Percentiles rank a stretch among this genome's conserved stretches.
These are phyloP conservation scores for Phoma sp. DNA, from an alignment of 2,329 filamentous ascomycete species.

Conservation along the genomic window DNA sequence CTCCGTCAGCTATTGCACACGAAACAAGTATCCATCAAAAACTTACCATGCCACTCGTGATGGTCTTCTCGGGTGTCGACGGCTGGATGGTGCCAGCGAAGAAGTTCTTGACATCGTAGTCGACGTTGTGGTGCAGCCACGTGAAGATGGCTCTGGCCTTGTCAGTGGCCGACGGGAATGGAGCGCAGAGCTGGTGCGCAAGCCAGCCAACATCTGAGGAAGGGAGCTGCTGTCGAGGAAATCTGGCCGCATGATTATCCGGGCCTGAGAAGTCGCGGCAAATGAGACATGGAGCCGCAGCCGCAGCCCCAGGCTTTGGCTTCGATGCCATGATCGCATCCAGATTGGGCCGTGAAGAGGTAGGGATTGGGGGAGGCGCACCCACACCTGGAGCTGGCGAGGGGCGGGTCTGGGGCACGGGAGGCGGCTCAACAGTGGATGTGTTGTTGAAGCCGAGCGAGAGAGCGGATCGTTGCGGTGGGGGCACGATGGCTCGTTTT, in stretches of 20 bases:
- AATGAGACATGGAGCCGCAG: conserved; percentile 65
- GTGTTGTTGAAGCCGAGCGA: conserved; percentile 56
- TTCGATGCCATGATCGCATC: conserved; percentile 59
- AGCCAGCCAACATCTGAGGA: conserved; percentile 73
- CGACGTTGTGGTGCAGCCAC: conserved; percentile 94
- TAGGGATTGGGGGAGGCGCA: conserved; percentile 60
- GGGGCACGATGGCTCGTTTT: conserved; percentile 33
- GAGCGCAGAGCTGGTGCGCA: conserved; percentile 76
- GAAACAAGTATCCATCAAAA: too few species aligned
- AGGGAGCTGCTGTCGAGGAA: conserved; percentile 75
- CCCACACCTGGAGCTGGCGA: conserved; percentile 18
- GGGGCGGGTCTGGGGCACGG: conserved; percentile 38
- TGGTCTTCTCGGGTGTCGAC: conserved; percentile 73
- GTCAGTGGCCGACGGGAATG: conserved; percentile 83
- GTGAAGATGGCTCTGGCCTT: conserved; percentile 93
- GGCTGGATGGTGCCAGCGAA: conserved; percentile 72
- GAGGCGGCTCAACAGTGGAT: conserved; percentile 37
- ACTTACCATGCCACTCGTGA: conserved; percentile 68
- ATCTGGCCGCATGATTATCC: conserved; percentile 78
- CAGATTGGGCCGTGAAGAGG: conserved; percentile 64
- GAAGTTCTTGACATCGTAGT: conserved; percentile 81
- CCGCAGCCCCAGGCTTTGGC: conserved; percentile 41
- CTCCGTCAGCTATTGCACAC: background rate
- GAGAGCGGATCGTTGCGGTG: conserved; percentile 54
- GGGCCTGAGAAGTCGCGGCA: conserved; percentile 89